Percentiles rank a stretch among this genome's conserved stretches.
Conservation (phyloP, 257 asterid genomes). For the Penstemon eatonii region DNA sequence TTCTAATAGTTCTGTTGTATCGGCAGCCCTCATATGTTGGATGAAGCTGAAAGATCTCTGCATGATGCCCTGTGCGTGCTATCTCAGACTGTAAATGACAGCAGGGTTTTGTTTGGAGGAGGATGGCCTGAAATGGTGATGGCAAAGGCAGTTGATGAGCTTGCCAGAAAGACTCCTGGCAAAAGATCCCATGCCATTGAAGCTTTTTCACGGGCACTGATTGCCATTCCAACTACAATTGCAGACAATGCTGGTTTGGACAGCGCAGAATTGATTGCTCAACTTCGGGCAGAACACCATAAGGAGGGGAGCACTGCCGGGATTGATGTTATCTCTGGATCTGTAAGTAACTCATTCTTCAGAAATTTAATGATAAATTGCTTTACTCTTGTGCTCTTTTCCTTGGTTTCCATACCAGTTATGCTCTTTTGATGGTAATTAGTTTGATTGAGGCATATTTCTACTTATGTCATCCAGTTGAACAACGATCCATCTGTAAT, state of each 20-base stretch:
- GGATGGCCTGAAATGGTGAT: conserved; percentile 98
- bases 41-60: conserved; percentile 90
- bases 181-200: conserved; percentile 88
- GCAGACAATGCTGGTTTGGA: conserved; percentile 94
- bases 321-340: conserved; percentile 84
- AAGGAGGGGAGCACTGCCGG: conserved; percentile 76
- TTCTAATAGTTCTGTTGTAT: not conserved
- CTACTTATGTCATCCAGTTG: not conserved
- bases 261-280: conserved; percentile 84
- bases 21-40: conserved; percentile 83
- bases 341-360: conserved; percentile 47
- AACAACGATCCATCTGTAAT: no score
- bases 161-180: conserved; percentile 86
- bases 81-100: conserved; percentile 87
- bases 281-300: conserved; percentile 91
- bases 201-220: conserved; percentile 83
- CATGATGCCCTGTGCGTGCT: conserved; percentile 93
- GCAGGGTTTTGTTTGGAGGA: conserved; percentile 82
- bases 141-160: conserved; percentile 92
- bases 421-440: not conserved
- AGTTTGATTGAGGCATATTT: not conserved
- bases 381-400: conserved; percentile 2
- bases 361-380: not conserved
- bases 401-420: not conserved
- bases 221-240: conserved; percentile 81